A percentile compares a stretch with the other conserved stretches of the same genome.
These are phyloP conservation scores for Solanum virginianum DNA, from an alignment of 257 asterid genomes.

Conservation along the genomic window DNA sequence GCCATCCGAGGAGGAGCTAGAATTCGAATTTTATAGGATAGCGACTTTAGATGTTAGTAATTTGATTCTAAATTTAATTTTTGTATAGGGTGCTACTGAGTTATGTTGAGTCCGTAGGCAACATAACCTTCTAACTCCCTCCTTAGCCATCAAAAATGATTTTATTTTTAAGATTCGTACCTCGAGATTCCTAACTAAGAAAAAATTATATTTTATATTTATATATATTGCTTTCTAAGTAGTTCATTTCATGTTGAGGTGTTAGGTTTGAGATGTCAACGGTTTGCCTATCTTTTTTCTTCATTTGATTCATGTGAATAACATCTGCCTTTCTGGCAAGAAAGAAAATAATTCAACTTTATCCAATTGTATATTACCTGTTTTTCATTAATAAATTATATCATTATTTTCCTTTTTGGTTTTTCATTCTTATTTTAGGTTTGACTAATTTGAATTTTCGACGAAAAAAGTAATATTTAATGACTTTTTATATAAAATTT, in stretches of 20 bases:
- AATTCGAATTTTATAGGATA: neutral
- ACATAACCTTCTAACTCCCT: neutral
- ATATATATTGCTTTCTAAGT: neutral
- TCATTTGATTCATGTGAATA: conserved; percentile 44
- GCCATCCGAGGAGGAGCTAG: neutral
- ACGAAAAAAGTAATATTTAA: neutral
- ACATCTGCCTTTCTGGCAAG: conserved; percentile 21
- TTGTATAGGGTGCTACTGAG: neutral
- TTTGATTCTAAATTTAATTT: neutral
- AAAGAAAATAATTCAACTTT: conserved; percentile 8
- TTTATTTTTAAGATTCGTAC: neutral
- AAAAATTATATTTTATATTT: neutral
- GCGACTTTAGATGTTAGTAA: neutral
- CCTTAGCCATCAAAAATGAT: neutral
- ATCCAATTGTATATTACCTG: neutral
- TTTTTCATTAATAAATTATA: neutral
- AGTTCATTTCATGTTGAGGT: neutral
- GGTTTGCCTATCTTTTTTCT: conserved; percentile 13
- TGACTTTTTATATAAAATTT: neutral
- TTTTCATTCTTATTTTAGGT: neutral
- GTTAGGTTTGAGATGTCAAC: conserved; percentile 31
- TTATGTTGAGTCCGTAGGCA: neutral
- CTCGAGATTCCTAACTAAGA: neutral
- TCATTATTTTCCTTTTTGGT: neutral
- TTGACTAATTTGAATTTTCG: neutral